phyloP scores from a whole-genome alignment of 257 asterid genomes.

The Capsicum baccatum region DNA sequence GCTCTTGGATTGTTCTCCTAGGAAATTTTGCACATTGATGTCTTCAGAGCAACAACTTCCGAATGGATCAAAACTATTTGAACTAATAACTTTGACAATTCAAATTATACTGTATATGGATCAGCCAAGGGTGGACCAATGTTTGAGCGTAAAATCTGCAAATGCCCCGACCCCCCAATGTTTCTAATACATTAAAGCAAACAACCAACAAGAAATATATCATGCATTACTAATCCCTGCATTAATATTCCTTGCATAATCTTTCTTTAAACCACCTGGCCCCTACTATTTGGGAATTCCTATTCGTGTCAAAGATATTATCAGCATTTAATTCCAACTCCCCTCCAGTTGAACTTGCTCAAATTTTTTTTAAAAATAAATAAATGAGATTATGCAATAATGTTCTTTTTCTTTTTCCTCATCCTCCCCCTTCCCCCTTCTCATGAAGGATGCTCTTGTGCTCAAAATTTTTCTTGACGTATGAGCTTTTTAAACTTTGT shows the following conservation, averaged over 20 bases:
- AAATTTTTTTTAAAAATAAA: background rate
- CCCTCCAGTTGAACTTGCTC: background rate
- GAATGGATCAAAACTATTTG: constrained; percentile 38
- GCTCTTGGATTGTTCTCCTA: constrained; percentile 45
- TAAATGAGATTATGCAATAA: background rate
- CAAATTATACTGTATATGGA: constrained; percentile 16
- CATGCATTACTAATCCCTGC: background rate
- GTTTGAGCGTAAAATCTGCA: constrained; percentile 48
- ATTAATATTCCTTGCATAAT: background rate
- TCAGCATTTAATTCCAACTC: background rate
- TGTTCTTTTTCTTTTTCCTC: background rate
- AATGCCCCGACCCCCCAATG: background rate
- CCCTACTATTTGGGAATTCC: background rate
- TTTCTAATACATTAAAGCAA: background rate
- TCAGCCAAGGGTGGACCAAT: constrained; percentile 38
- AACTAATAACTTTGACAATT: too few relatives aligned
- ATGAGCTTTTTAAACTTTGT: background rate
- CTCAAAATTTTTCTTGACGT: constrained; percentile 1
- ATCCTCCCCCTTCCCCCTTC: background rate
- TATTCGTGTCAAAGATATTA: background rate
- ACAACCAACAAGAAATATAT: background rate
- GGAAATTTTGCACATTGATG: constrained; percentile 41
- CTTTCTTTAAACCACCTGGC: background rate
- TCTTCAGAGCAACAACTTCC: constrained; percentile 37
- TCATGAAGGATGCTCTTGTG: constrained; percentile 5